Evolutionary conservation across 768 basidiomycete genomes (phyloP), one percentile per base, ranked within the genome.

Genomic region (Calocybe cyanea): DNA sequence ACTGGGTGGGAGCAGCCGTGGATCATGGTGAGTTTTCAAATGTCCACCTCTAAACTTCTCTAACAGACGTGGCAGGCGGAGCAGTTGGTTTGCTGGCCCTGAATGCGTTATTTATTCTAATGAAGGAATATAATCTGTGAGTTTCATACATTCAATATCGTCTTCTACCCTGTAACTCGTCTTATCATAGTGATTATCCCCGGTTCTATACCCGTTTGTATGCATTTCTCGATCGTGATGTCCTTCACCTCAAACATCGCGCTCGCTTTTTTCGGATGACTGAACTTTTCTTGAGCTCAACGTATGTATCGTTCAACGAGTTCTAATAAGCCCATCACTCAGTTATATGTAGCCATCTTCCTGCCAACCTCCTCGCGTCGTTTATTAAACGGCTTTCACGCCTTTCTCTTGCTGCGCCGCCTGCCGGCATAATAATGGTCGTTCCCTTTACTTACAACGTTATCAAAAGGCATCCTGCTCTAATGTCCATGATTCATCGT

Each of bases 401-500:
- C 10, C 73, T 98, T 2, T 85, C 92, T 7, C 74, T 98, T 9
- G 70, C 72, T 23, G 92, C 94, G 0, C 89, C 94, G 0, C 94
- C 96, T 7, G 83, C 93, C 11, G 94, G 88, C 0, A 83, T 96
- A 23, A 75, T 99, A 46, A 86, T 93, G 74, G 71, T 90, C 56
- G 80, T 99, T 34, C 93, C 96, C 2, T 90, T 98, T 67, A 83
- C 85, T 6, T 98, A 98, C 69, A 98, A 98, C 52, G 72, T 93
- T 41, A 77, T 99, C 56, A 96, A 96, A 63, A 72, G 79, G 7
- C 95, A 98, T 63, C 93, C 94, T 2, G 80, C 84, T 0, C 76
- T 93, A 50, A 96, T 97, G 94, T 69, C 70, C 24, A 88, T 98
- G 86, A 89, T 98, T 28, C 96, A 98, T 62, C 79, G 85, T 14